Evolutionary conservation across 2,329 filamentous ascomycete genomes (phyloP).

Genomic region (Pseudogymnoascus sp.): DNA sequence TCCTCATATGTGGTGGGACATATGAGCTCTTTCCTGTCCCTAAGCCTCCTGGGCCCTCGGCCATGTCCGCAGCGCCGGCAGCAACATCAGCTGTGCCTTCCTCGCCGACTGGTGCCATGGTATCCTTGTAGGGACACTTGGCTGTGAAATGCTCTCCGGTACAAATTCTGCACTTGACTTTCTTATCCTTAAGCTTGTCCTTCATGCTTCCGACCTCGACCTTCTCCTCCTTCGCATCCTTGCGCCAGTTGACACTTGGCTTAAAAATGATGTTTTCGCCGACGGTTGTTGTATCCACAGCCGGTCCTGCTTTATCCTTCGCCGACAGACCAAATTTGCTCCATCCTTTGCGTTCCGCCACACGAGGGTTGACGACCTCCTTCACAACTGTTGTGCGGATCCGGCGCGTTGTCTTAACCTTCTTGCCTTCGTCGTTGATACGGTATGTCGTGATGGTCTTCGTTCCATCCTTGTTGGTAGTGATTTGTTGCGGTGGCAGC

Average conservation of each 20-base stretch:
- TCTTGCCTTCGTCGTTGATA: constrained; percentile 87
- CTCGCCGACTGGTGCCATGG: constrained; percentile 81
- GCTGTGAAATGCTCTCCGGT: constrained; percentile 98
- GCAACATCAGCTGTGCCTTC: constrained; percentile 44
- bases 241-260: constrained; percentile 88
- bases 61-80: constrained; percentile 38
- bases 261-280: constrained; percentile 98
- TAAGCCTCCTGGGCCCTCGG: constrained; percentile 44
- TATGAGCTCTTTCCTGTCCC: constrained; percentile 71
- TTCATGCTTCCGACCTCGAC: constrained; percentile 67
- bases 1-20: constrained; percentile 86
- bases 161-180: constrained; percentile 99
- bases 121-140: constrained; percentile 98
- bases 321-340: constrained; percentile 84
- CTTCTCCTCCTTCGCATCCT: constrained; percentile 74
- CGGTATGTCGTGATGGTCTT: constrained; percentile 89
- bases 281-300: constrained; percentile 80
- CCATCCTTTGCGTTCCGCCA: constrained; percentile 91
- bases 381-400: constrained; percentile 88
- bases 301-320: constrained; percentile 74
- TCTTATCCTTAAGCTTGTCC: constrained; percentile 91
- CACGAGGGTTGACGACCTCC: constrained; percentile 90
- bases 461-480: constrained; percentile 95
- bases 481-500: constrained; percentile 79
- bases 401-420: constrained; percentile 93